These are phyloP conservation scores for Puccinia coronata DNA, from an alignment of 1,284 basidiomycete species.

Conservation along the genomic window DNA sequence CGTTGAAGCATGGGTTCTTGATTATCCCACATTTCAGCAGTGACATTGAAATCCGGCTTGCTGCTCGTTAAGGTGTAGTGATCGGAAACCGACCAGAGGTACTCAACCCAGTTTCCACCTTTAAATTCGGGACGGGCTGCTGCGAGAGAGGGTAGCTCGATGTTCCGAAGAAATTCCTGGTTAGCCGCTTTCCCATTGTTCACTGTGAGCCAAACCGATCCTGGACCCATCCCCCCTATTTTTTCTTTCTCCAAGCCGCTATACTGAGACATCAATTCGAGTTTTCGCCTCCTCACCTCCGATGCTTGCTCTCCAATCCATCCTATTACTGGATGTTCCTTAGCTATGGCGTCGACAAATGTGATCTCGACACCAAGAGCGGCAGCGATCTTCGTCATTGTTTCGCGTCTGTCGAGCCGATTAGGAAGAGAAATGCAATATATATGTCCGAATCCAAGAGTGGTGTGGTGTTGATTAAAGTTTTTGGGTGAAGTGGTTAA, in stretches of 20 bases:
- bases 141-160: conserved; percentile 31
- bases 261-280: conserved; percentile 51
- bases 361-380: conserved; percentile 54
- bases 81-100: conserved; percentile 49
- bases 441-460: conserved; percentile 59
- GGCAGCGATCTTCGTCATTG: conserved; percentile 67
- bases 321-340: conserved; percentile 52
- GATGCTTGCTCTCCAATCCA: conserved; percentile 56
- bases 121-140: conserved; percentile 14
- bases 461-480: conserved; percentile 52
- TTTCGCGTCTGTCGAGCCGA: conserved; percentile 63
- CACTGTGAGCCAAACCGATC: conserved; percentile 51
- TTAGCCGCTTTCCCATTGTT: conserved; percentile 33
- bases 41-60: conserved; percentile 34
- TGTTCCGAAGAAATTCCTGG: conserved; percentile 1
- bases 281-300: conserved; percentile 52
- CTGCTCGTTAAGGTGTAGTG: conserved; percentile 50
- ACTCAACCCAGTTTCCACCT: conserved; percentile 49
- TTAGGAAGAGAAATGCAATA: conserved; percentile 67
- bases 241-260: background rate
- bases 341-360: conserved; percentile 55
- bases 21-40: conserved; percentile 53
- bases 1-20: conserved; percentile 50
- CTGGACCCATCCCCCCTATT: conserved; percentile 52
- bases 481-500: conserved; percentile 49